phyloP scores from a whole-genome alignment of 23 red algal species.

The Chondrus crispus region DNA sequence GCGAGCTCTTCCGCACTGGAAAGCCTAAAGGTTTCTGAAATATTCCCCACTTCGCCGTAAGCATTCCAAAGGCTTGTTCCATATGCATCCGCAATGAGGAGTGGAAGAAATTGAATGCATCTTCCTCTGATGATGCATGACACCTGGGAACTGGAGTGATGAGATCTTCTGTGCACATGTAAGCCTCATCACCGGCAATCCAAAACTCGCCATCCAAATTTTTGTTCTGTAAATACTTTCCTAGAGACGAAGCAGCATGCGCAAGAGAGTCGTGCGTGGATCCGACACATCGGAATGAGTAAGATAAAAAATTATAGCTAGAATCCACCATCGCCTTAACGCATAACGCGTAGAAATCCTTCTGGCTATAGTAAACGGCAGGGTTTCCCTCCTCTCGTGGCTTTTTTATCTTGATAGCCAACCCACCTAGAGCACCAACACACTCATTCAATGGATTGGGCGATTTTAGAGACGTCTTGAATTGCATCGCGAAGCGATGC shows the following conservation, averaged over 20 bases:
- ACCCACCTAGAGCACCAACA: not conserved
- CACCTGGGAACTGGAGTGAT: not conserved
- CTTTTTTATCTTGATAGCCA: not conserved
- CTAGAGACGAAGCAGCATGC: not conserved
- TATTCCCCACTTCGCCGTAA: not conserved
- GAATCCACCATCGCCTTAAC: not conserved
- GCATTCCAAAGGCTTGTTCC: constrained; percentile 17
- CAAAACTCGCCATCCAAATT: not conserved
- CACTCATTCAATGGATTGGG: not conserved
- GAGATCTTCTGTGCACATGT: not conserved
- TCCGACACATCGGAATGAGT: not conserved
- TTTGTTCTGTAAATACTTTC: not conserved
- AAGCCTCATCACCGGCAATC: not conserved
- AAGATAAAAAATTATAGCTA: not conserved
- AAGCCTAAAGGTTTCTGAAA: not conserved
- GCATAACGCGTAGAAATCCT: not conserved
- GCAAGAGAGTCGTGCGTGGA: not conserved
- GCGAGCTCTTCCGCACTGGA: not conserved
- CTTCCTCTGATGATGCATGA: not conserved
- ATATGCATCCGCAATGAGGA: not conserved
- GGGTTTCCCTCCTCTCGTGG: not conserved
- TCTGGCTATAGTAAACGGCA: not conserved
- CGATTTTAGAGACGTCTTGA: not conserved
- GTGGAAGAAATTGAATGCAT: not conserved
- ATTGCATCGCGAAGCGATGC: not conserved